Evolutionary conservation across 176 grass and related monocot genomes (phyloP).

Genomic region (Lolium perenne): DNA sequence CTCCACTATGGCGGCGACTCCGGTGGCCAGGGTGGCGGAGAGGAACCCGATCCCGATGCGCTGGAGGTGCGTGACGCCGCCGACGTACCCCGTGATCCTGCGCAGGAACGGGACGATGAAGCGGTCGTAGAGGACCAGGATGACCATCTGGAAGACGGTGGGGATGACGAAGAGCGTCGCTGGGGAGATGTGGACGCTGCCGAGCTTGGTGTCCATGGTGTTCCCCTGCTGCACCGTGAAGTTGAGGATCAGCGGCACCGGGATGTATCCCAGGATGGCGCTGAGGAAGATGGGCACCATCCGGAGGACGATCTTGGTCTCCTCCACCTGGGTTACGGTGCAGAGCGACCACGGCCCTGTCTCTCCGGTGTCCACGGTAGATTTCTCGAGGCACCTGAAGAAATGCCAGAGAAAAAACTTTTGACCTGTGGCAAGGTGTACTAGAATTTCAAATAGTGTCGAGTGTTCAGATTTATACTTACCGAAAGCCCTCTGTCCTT

Average conservation of each 20-base stretch:
- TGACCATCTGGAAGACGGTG: slow-evolving; percentile 70
- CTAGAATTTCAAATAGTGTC: neutral
- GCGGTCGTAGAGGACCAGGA: slow-evolving; percentile 71
- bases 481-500: slow-evolving; percentile 63
- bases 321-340: slow-evolving; percentile 73
- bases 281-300: slow-evolving; percentile 88
- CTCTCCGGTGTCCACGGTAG: slow-evolving; percentile 43
- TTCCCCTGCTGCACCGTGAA: slow-evolving; percentile 86
- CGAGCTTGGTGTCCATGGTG: slow-evolving; percentile 80
- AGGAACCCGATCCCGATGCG: slow-evolving; percentile 72
- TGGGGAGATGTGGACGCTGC: slow-evolving; percentile 60
- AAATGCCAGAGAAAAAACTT: neutral
- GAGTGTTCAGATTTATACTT: slow-evolving; percentile 1
- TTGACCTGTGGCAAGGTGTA: neutral
- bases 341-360: slow-evolving; percentile 64
- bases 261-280: slow-evolving; percentile 59
- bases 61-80: slow-evolving; percentile 78
- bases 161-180: slow-evolving; percentile 80
- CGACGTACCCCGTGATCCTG: slow-evolving; percentile 59
- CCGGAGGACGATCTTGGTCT: slow-evolving; percentile 75
- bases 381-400: slow-evolving; percentile 74
- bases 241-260: slow-evolving; percentile 61
- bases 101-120: slow-evolving; percentile 62
- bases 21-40: slow-evolving; percentile 51
- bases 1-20: slow-evolving; percentile 69